Conservation (phyloP, 768 basidiomycete species). For the Boletales sp. region DNA sequence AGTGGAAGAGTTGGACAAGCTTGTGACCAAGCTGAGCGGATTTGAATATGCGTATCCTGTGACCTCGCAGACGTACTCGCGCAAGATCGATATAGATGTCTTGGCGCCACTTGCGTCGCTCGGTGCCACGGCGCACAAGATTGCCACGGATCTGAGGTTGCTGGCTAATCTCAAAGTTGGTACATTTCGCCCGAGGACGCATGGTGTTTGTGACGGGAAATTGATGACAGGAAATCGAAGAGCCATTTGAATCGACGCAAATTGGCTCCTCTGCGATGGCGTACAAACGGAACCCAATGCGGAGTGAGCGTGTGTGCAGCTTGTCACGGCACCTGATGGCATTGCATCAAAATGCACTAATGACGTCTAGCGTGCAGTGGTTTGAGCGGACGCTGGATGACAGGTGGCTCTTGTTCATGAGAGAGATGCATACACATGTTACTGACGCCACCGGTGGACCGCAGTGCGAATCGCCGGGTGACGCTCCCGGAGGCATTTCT, state of each 20-base stretch:
- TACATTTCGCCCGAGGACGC: not conserved
- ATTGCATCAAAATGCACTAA: slow-evolving; percentile 92
- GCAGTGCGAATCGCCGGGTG: slow-evolving; percentile 92
- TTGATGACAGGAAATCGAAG: slow-evolving; percentile 79
- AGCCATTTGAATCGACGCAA: slow-evolving; percentile 98
- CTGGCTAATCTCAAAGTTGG: slow-evolving; percentile 87
- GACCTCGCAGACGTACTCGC: slow-evolving; percentile 97
- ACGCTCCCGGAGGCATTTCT: slow-evolving; percentile 96
- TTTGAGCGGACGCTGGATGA: slow-evolving; percentile 98
- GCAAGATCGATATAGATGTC: slow-evolving; percentile 95
- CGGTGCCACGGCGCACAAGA: slow-evolving; percentile 96
- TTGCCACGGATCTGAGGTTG: slow-evolving; percentile 92
- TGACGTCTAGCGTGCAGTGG: slow-evolving; percentile 96
- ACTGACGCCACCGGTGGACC: slow-evolving; percentile 1
- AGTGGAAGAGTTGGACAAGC: slow-evolving; percentile 84
- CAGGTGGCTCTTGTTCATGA: slow-evolving; percentile 45
- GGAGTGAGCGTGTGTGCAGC: slow-evolving; percentile 95
- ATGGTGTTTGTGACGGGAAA: not conserved
- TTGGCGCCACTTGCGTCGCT: slow-evolving; percentile 85
- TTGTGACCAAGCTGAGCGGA: slow-evolving; percentile 88
- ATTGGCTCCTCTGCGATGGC: slow-evolving; percentile 98
- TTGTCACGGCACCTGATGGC: slow-evolving; percentile 95
- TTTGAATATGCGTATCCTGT: slow-evolving; percentile 96
- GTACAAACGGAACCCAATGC: slow-evolving; percentile 99
- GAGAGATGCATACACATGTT: not conserved